Evolutionary conservation across 2,329 filamentous ascomycete species (phyloP), one percentile per base, ranked within the genome.

Genomic region (Coniella vitis): DNA sequence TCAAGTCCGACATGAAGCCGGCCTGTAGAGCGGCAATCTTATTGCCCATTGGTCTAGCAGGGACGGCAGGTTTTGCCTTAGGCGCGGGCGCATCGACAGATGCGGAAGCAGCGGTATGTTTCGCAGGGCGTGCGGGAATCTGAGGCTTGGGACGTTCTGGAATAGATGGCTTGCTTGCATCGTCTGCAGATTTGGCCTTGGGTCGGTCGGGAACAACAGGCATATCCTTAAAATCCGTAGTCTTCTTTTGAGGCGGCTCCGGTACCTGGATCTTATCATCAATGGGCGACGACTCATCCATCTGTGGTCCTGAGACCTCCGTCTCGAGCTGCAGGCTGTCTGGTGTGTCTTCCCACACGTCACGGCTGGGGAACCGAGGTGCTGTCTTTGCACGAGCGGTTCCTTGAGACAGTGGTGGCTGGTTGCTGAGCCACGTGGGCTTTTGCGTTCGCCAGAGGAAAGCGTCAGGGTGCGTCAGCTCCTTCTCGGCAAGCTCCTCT

Each of bases 311-410:
- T 37, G 66, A 73, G 43, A 94, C 83, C 0, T 85, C 90, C 0
- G 90, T 86, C 60, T 90, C 82, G 17, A 94, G 76, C 55, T 86
- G 77, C 49, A 87, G 78, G 60, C 87, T 91, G 58, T 95, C 89
- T 1, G 91, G 91, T 0, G 80, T 83, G 64, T 97, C 91, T 69
- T 97, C 91, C 91, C 91, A 96, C 37, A 96, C 82, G 66, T 97
- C 91, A 47, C 83, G 82, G 63, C 90, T 95, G 0, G 91, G 91
- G 64, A 97, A 97, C 12, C 89, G 81, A 2, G 84, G 82, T 50
- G 81, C 73, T 57, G 77, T 62, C 14, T 71, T 72, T 4, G 84
- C 78, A 19, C 84, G 72, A 12, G 67, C 68, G 16, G 59, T 16
- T 10, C 43, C 74, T 40, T 75, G 67, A 7, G 69, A 62, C 14